phyloP scores from a whole-genome alignment of 2,329 filamentous ascomycete species.

The Penicillium sp. region DNA sequence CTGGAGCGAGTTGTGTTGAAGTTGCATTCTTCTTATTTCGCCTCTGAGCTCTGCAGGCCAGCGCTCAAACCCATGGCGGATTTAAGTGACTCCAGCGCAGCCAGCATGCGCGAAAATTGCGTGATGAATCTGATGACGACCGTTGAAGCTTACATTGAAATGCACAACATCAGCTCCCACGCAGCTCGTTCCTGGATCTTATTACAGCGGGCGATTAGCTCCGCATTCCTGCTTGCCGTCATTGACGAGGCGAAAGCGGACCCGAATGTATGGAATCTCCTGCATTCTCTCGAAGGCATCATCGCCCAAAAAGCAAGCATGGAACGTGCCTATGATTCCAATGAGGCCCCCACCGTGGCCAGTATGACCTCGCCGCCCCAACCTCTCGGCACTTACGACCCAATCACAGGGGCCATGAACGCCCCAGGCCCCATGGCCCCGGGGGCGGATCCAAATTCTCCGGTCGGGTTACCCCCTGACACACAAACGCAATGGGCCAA shows the following conservation, averaged over 20 bases:
- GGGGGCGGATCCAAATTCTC: constrained; percentile 29
- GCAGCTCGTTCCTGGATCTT: constrained; percentile 50
- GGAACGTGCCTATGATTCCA: constrained; percentile 33
- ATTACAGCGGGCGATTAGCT: constrained; percentile 49
- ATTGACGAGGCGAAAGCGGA: constrained; percentile 47
- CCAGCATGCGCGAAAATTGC: constrained; percentile 53
- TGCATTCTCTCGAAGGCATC: constrained; percentile 46
- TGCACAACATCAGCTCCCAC: constrained; percentile 47
- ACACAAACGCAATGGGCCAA: constrained; percentile 48
- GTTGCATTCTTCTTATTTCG: constrained; percentile 62
- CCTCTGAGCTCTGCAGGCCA: constrained; percentile 62
- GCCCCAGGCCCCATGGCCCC: constrained; percentile 29
- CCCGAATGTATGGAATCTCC: constrained; percentile 39
- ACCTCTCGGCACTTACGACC: constrained; percentile 23
- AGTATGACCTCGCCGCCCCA: constrained; percentile 23
- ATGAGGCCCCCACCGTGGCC: constrained; percentile 13
- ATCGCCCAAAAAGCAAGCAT: constrained; percentile 44
- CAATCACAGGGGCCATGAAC: constrained; percentile 34
- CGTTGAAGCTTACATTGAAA: constrained; percentile 61
- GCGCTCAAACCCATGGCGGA: constrained; percentile 56
- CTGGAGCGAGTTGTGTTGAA: constrained; percentile 62
- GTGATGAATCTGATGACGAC: constrained; percentile 56
- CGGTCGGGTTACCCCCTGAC: constrained; percentile 32
- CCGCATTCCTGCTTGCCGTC: constrained; percentile 49
- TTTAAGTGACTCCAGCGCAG: constrained; percentile 40